Conservation (phyloP, 306 rosid genomes). For the Acacia confusa region DNA sequence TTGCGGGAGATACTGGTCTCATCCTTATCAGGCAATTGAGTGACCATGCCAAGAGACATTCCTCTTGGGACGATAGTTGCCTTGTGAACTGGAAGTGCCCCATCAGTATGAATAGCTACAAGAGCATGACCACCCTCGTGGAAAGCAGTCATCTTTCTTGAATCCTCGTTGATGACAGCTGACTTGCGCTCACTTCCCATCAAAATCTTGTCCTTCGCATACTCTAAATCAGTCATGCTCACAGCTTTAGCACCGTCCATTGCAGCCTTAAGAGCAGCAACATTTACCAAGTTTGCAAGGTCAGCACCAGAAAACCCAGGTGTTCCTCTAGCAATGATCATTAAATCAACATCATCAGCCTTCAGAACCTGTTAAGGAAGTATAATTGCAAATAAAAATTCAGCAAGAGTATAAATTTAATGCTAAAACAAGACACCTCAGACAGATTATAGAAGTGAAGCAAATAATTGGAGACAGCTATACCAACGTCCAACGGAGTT, state of each 20-base stretch:
- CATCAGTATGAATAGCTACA: conserved; percentile 83
- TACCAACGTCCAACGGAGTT: too few species aligned
- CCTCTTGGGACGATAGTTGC: conserved; percentile 96
- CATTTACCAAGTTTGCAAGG: conserved; percentile 84
- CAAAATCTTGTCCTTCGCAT: conserved; percentile 83
- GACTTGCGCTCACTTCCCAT: conserved; percentile 98
- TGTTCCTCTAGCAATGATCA: conserved; percentile 82
- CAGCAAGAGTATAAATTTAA: background rate
- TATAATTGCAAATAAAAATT: conserved; percentile 15
- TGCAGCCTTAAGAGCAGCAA: conserved; percentile 90
- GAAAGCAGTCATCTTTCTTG: conserved; percentile 69
- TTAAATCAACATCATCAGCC: conserved; percentile 82
- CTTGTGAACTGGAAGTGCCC: conserved; percentile 86
- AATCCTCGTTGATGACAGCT: conserved; percentile 73
- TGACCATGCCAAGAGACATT: conserved; percentile 87
- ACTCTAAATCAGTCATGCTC: conserved; percentile 81
- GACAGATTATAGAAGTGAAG: background rate
- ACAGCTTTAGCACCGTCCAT: conserved; percentile 90
- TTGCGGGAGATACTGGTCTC: conserved; percentile 68
- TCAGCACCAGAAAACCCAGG: conserved; percentile 94
- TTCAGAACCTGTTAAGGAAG: conserved; percentile 56
- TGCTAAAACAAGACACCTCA: background rate
- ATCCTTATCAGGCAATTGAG: conserved; percentile 76
- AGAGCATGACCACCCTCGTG: conserved; percentile 97
- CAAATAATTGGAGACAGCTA: background rate